Conservation (phyloP, 345 rosid species). For the Murraya paniculata region DNA sequence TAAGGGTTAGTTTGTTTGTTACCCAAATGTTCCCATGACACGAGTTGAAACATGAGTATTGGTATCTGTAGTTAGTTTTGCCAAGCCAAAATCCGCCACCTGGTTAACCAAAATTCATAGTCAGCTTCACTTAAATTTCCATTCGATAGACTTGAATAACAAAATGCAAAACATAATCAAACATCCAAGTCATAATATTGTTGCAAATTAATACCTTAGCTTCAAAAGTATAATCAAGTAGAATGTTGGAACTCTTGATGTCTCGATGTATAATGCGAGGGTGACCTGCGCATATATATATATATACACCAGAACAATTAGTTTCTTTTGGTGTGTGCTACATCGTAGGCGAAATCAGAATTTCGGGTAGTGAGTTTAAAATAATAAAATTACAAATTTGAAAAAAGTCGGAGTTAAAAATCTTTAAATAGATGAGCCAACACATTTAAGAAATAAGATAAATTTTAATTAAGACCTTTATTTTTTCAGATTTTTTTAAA, state of each 20-base stretch:
- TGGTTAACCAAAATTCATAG: constrained; percentile 16
- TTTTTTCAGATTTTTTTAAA: no score
- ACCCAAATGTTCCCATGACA: constrained; percentile 98
- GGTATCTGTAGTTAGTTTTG: constrained; percentile 69
- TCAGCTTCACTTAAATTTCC: not conserved
- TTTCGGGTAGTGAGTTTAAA: not conserved
- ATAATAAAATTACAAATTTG: not conserved
- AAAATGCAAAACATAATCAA: not conserved
- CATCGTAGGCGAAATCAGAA: not conserved
- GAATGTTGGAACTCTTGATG: constrained; percentile 83
- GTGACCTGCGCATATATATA: constrained; percentile 47
- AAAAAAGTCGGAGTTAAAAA: not conserved
- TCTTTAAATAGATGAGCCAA: no score
- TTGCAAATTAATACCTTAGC: constrained; percentile 48
- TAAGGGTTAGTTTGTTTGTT: constrained; percentile 15
- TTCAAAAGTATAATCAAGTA: constrained; percentile 69
- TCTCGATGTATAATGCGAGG: constrained; percentile 92
- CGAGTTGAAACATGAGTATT: constrained; percentile 87
- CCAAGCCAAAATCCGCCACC: constrained; percentile 96
- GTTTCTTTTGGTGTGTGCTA: not conserved
- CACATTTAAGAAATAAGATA: no score
- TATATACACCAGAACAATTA: not conserved
- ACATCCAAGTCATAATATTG: not conserved
- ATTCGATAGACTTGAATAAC: not conserved
- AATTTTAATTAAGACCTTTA: no score